Percentiles rank a stretch among this genome's conserved stretches.
phyloP scores from a whole-genome alignment of 2,329 filamentous ascomycete genomes.

The Pseudogymnoascus sp. region DNA sequence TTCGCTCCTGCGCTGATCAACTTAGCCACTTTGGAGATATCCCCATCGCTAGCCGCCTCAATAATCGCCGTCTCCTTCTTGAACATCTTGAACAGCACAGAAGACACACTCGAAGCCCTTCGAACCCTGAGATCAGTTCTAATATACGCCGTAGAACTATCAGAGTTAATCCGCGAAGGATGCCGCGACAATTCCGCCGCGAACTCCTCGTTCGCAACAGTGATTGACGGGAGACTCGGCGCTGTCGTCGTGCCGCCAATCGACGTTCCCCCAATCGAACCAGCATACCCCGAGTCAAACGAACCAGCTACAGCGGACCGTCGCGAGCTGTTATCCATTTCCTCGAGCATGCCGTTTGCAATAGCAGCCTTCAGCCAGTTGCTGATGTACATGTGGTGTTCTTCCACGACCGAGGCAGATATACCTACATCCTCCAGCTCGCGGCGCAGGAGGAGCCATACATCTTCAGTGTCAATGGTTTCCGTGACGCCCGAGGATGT shows the following conservation, averaged over 20 bases:
- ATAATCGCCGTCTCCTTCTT: conserved; percentile 25
- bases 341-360: conserved; percentile 21
- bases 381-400: conserved; percentile 24
- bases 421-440: conserved; percentile 26
- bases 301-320: neutral
- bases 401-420: conserved; percentile 16
- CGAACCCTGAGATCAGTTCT: conserved; percentile 10
- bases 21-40: conserved; percentile 21
- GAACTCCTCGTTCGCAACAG: conserved; percentile 22
- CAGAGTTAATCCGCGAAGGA: conserved; percentile 13
- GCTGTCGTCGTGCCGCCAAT: conserved; percentile 13
- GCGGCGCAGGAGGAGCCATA: conserved; percentile 22
- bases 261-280: neutral
- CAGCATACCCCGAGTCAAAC: conserved; percentile 20
- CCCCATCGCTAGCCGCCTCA: conserved; percentile 25
- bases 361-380: conserved; percentile 22
- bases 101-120: conserved; percentile 13
- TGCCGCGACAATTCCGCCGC: conserved; percentile 20
- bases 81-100: conserved; percentile 23
- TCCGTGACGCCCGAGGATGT: conserved; percentile 18
- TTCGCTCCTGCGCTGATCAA: conserved; percentile 23
- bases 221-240: conserved; percentile 16
- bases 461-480: conserved; percentile 21
- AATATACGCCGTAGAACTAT: conserved; percentile 13
- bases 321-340: conserved; percentile 14